Conservation (phyloP, 306 rosid genomes). For the Betula pendula region DNA sequence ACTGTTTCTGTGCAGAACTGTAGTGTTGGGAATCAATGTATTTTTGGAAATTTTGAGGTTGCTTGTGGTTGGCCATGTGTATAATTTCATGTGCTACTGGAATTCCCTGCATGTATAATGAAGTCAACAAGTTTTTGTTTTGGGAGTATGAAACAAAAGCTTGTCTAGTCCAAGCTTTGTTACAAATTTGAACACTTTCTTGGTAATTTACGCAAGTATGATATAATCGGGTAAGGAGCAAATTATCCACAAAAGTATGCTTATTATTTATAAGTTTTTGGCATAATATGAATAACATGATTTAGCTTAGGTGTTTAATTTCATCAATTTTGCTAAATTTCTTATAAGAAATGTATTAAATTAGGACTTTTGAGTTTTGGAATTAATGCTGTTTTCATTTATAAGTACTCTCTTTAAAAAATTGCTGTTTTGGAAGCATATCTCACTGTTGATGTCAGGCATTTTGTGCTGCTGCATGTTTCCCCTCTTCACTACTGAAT, state of each 20-base stretch:
- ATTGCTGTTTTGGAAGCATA: background rate
- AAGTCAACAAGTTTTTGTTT: background rate
- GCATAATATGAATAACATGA: too few species aligned
- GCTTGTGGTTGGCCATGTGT: background rate
- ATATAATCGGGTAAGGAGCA: background rate
- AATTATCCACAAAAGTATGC: background rate
- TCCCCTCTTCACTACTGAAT: background rate
- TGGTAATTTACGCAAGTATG: background rate
- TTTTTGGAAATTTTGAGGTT: background rate
- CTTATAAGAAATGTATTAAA: too few species aligned
- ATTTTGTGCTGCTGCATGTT: background rate
- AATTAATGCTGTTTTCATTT: too few species aligned
- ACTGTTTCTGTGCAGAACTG: background rate
- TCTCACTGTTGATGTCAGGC: background rate
- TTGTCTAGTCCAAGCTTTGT: background rate
- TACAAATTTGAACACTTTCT: background rate
- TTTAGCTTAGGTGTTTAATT: too few species aligned
- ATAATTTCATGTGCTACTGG: background rate
- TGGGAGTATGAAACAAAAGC: constrained; percentile 3
- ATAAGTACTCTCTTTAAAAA: background rate
- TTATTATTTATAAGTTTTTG: background rate
- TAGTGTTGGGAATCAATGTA: background rate
- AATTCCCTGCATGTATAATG: background rate
- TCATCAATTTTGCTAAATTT: background rate
- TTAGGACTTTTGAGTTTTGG: too few species aligned